These are phyloP conservation scores for Trypanosoma platydactyli DNA, from an alignment of 208 protist genomes.

Conservation along the genomic window DNA sequence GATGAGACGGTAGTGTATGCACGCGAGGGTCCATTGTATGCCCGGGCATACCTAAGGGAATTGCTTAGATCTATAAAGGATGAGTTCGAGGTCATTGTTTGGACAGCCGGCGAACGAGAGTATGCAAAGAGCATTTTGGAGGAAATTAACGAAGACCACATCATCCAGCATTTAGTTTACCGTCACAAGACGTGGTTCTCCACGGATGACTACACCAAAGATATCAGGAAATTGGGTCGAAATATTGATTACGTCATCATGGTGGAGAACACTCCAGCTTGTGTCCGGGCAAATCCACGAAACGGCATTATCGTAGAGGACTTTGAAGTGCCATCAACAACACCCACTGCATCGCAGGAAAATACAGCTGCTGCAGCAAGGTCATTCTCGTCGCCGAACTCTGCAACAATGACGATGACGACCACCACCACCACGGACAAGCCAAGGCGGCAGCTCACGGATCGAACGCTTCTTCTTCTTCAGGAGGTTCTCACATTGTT, in stretches of 20 bases:
- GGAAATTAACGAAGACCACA: slow-evolving; percentile 84
- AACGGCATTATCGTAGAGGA: slow-evolving; percentile 89
- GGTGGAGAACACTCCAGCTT: slow-evolving; percentile 89
- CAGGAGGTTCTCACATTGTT: slow-evolving; percentile 70
- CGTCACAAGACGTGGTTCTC: slow-evolving; percentile 78
- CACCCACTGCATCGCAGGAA: slow-evolving; percentile 11
- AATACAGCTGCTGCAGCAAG: neutral
- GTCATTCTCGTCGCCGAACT: neutral
- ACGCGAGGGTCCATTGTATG: slow-evolving; percentile 83
- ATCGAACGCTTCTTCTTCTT: slow-evolving; percentile 76
- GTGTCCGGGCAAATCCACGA: slow-evolving; percentile 72
- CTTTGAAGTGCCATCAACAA: slow-evolving; percentile 59
- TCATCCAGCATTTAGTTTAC: slow-evolving; percentile 83
- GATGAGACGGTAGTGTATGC: slow-evolving; percentile 93
- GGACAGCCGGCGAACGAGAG: slow-evolving; percentile 87
- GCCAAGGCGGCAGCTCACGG: slow-evolving; percentile 44
- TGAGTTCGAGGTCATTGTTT: slow-evolving; percentile 89
- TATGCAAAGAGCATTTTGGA: slow-evolving; percentile 90
- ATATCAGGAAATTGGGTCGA: slow-evolving; percentile 73
- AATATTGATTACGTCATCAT: slow-evolving; percentile 83
- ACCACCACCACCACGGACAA: slow-evolving; percentile 17
- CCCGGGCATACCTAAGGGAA: slow-evolving; percentile 75
- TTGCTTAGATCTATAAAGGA: slow-evolving; percentile 74
- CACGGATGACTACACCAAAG: slow-evolving; percentile 83
- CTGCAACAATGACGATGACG: neutral